Base-by-base conservation (phyloP, 108 stramenopile genomes). In the Cylindrotheca closterium region DNA sequence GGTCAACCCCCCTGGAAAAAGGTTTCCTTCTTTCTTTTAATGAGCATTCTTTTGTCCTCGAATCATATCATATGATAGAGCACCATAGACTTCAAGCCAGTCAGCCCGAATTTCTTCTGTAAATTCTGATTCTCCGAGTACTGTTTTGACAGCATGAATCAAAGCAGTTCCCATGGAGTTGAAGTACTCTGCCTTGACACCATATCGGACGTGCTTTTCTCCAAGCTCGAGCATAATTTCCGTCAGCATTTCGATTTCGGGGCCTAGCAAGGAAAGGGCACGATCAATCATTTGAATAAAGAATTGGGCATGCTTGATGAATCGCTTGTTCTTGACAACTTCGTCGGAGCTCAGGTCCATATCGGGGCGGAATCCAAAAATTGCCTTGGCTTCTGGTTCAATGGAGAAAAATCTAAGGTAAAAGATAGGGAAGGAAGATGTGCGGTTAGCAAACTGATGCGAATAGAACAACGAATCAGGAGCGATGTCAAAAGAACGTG, bases 1-100 rank as follows among this genome's bases (percentile, higher is more conserved):
- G n/a, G 86, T 80, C 4, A 50, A 42, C 21, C 83, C 83, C n/a
- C 86, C 86, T 19, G 86, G 83, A 26, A n/a, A n/a, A n/a, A n/a
- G n/a, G n/a, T n/a, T n/a, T n/a, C n/a, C n/a, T n/a, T 83, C 86
- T 17, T 79, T 76, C 17, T n/a, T n/a, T n/a, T n/a, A n/a, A n/a
- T n/a, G n/a, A n/a, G n/a, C n/a, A n/a, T n/a, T 5, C 59, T 60
- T 60, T 47, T 63, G 61, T 5, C 48, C 66, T 46, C 46, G 55
- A 49, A 79, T 69, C 79, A 80, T 77, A 23, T 70, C 63, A 12
- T 55, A 30, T 1, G 71, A 48, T 2, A 80, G 45, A 2, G 57
- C 68, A 23, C 58, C 71, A 65, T 75, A 80, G 7, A 75, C 52
- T 27, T 73, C 74, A 2, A 67, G 27, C 79, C 79, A 80, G n/a